Evolutionary conservation across 352 stramenopile species (phyloP).

Genomic region (Globisporangium cederbergense): DNA sequence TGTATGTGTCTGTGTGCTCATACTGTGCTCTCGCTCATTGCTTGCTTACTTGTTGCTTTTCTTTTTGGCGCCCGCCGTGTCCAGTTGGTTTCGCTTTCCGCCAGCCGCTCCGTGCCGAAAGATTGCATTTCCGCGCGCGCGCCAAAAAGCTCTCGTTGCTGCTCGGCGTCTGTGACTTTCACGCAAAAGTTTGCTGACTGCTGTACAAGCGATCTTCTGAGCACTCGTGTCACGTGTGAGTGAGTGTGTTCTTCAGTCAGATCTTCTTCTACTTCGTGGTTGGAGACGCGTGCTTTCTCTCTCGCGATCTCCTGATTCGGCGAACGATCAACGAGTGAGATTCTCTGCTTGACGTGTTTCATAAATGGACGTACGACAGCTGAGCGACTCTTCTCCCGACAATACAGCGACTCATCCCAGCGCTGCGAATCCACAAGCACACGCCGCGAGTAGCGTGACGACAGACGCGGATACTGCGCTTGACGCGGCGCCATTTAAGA

Average conservation of each 20-base stretch:
- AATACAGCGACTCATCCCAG: background rate
- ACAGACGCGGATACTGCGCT: conserved; percentile 9
- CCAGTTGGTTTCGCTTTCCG: conserved; percentile 1
- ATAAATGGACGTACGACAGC: conserved; percentile 12
- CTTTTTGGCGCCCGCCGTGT: background rate
- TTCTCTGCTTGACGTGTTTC: conserved; percentile 5
- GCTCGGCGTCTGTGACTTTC: background rate
- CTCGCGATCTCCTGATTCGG: background rate
- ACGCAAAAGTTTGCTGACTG: background rate
- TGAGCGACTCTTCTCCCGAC: background rate
- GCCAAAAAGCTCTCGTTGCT: background rate
- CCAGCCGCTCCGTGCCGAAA: background rate
- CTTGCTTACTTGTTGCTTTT: background rate
- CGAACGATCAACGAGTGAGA: background rate
- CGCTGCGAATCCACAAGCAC: conserved; percentile 1
- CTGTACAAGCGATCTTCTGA: background rate
- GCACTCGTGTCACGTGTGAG: background rate
- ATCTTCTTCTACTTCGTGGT: conserved; percentile 4
- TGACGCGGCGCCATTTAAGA: conserved; percentile 51
- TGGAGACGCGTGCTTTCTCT: background rate
- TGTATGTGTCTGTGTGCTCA: background rate
- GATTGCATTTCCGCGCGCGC: background rate
- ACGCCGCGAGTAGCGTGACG: background rate
- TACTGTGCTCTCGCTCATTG: background rate
- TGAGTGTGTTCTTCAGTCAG: background rate